phyloP scores from a whole-genome alignment of 768 basidiomycete species.

The Agrocybe pediades region DNA sequence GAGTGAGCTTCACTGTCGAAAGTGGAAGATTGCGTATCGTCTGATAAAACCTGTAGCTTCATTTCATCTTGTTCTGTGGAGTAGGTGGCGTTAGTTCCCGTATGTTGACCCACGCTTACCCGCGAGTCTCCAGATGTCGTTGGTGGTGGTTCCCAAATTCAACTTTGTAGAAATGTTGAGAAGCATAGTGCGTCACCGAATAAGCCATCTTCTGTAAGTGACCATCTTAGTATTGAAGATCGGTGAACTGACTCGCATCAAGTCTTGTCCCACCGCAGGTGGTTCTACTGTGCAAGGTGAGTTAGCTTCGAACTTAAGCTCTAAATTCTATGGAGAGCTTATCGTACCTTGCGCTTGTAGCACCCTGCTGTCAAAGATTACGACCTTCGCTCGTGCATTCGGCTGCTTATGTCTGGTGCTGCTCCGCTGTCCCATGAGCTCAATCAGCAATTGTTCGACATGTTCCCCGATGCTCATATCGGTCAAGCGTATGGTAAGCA shows the following conservation, averaged over 20 bases:
- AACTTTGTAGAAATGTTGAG: constrained; percentile 61
- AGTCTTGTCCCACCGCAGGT: constrained; percentile 62
- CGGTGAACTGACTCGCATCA: background rate
- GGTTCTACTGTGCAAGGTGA: constrained; percentile 58
- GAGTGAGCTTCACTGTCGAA: constrained; percentile 16
- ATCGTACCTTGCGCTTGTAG: constrained; percentile 25
- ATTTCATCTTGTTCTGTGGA: constrained; percentile 55
- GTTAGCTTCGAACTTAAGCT: background rate
- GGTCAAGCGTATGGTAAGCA: constrained; percentile 59
- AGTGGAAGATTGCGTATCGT: background rate
- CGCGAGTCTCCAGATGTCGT: constrained; percentile 36
- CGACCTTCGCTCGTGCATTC: constrained; percentile 42
- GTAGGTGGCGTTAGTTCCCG: constrained; percentile 33
- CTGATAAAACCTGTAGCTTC: constrained; percentile 39
- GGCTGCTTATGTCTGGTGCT: constrained; percentile 56
- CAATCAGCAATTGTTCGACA: constrained; percentile 45
- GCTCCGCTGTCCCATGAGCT: constrained; percentile 60
- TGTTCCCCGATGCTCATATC: constrained; percentile 55
- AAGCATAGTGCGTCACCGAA: constrained; percentile 58
- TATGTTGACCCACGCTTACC: background rate
- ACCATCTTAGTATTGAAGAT: background rate
- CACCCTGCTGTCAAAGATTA: constrained; percentile 54
- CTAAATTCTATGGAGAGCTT: background rate
- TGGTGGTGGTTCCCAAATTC: constrained; percentile 66
- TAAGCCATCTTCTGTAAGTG: constrained; percentile 53